Evolutionary conservation across 495 filamentous ascomycete genomes (phyloP), one percentile per base, ranked within the genome.

Genomic region (Penicillium simplicissimum): DNA sequence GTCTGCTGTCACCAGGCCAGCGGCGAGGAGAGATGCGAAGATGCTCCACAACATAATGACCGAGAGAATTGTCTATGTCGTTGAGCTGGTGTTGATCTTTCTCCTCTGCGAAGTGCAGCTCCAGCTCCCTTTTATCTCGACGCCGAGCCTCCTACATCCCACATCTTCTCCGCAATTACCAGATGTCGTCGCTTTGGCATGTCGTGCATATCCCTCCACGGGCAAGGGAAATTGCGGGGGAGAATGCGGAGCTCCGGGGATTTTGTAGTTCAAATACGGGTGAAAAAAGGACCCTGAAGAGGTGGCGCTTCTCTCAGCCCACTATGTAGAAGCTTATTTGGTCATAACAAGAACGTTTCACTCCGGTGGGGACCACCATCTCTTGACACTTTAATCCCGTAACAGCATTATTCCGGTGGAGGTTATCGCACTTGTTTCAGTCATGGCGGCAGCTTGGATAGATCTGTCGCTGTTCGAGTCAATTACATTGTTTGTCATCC

Each of bases 331-430:
- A 33, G 31, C 19, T 17, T 36, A 53, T 53, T 36, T 53, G 8
- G 31, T 53, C 51, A 19, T 11, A 21, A n/a, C n/a, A 8, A 8
- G 8, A 11, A 7, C 31, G 13, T 52, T 53, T 31, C 28, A 31
- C 47, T 58, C 60, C 60, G 55, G 60, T 58, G 60, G 60, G 34
- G 48, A 19, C 17, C 42, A 45, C 17, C 13, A 47, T 31, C 3
- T 17, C 11, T 21, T 19, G 10, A 35, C 21, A n/a, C 8, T 51
- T 17, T 19, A 31, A n/a, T 8, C 60, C 34, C 19, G 8, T 58
- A 53, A 10, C 28, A 62, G 60, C 21, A 58, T 57, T 45, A 62
- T 57, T 52, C 60, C 60, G 60, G 60, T 53, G 60, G 60, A 55
- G n/a, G 35, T 10, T 1, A 15, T n/a, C 19, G 5, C 17, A 37